These are phyloP conservation scores for Prinsepia uniflora DNA, from an alignment of 306 rosid genomes.

Conservation along the genomic window DNA sequence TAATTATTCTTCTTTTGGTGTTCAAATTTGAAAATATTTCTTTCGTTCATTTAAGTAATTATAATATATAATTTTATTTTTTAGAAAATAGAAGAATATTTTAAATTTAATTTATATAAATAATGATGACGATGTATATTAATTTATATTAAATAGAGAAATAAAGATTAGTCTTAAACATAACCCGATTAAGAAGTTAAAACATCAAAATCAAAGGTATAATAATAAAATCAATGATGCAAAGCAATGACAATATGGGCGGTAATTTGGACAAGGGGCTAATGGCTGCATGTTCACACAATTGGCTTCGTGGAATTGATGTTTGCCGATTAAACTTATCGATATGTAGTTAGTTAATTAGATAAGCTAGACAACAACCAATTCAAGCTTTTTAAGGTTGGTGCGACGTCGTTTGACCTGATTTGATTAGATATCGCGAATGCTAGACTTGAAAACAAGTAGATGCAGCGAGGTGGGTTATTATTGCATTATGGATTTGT, in stretches of 20 bases:
- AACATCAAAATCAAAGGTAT: slow-evolving; percentile 9
- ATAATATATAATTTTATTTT: too few relatives aligned
- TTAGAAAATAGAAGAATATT: too few relatives aligned
- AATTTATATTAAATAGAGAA: too few relatives aligned
- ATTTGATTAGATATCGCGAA: background rate
- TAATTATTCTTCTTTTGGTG: background rate
- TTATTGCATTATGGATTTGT: background rate
- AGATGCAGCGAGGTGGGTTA: background rate
- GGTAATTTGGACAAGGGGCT: background rate
- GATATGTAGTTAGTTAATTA: too few relatives aligned
- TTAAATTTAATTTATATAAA: too few relatives aligned
- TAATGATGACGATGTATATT: too few relatives aligned
- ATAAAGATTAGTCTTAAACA: too few relatives aligned
- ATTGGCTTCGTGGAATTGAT: background rate
- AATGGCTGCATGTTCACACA: background rate
- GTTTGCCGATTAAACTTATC: background rate
- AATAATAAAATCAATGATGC: background rate
- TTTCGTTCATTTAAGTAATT: background rate
- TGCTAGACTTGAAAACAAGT: background rate
- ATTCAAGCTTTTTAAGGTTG: slow-evolving; percentile 8
- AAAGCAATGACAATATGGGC: background rate
- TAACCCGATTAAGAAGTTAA: background rate
- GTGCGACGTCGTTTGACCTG: background rate
- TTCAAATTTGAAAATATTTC: background rate
- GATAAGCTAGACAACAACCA: background rate